Conservation (phyloP, 768 basidiomycete species). For the Trametes cubensis region DNA sequence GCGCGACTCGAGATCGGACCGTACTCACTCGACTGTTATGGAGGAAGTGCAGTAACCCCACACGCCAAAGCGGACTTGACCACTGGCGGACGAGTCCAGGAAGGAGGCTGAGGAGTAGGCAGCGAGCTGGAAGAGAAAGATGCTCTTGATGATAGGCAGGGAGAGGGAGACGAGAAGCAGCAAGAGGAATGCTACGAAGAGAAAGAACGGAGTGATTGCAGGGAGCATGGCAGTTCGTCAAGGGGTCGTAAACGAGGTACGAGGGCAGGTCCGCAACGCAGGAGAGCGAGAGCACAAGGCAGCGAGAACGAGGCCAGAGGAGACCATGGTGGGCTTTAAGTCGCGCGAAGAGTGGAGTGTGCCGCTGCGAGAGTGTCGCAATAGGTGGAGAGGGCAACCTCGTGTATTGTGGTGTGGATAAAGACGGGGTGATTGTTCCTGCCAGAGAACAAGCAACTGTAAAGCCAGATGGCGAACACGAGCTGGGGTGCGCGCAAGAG, state of each 20-base stretch:
- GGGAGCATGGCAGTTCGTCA: conserved; percentile 27
- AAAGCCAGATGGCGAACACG: not conserved
- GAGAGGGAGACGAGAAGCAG: conserved; percentile 66
- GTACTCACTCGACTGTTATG: conserved; percentile 46
- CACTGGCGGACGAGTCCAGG: conserved; percentile 39
- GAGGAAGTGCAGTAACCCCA: conserved; percentile 65
- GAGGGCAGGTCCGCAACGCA: not conserved
- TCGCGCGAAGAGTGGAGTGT: conserved; percentile 11
- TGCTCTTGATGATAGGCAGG: conserved; percentile 55
- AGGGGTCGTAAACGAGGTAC: not conserved
- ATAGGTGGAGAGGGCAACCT: conserved; percentile 16
- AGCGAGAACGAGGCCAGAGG: not conserved
- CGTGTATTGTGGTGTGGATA: conserved; percentile 1
- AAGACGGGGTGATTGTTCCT: not conserved
- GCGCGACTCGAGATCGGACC: not conserved
- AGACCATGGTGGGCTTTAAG: conserved; percentile 1
- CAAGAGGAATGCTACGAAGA: conserved; percentile 59
- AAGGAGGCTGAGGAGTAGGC: conserved; percentile 38
- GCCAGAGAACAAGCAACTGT: not conserved
- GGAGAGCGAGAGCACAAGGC: not conserved
- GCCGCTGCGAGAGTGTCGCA: not conserved
- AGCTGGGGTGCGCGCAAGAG: not conserved
- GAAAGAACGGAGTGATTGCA: conserved; percentile 43
- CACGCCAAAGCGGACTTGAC: conserved; percentile 54
- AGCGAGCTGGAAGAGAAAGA: conserved; percentile 57